phyloP scores from a whole-genome alignment of 805 yeast species.

The Lipomyces spencermartinsiae region DNA sequence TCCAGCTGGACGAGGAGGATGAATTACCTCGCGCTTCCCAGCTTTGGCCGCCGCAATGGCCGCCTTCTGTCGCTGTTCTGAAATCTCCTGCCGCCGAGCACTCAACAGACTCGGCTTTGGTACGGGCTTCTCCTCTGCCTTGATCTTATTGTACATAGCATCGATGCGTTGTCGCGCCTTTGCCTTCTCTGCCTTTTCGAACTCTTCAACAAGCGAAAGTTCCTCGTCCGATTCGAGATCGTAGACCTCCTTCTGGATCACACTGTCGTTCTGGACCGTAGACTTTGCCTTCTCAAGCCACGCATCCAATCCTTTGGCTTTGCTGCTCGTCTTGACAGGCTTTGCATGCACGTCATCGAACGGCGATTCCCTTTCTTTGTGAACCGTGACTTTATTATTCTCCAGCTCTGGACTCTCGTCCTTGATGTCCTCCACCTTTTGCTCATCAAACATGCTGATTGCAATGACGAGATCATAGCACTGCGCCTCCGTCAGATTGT shows the following conservation, averaged over 20 bases:
- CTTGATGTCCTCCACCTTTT: not conserved
- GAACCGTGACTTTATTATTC: not conserved
- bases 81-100: slow-evolving; percentile 35
- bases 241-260: not conserved
- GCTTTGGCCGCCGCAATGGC: slow-evolving; percentile 22
- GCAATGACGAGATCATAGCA: slow-evolving; percentile 59
- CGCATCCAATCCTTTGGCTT: slow-evolving; percentile 17
- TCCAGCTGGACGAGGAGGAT: slow-evolving; percentile 59
- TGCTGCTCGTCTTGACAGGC: not conserved
- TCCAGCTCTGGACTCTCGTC: not conserved
- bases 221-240: slow-evolving; percentile 34
- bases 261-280: not conserved
- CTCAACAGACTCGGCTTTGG: slow-evolving; percentile 22
- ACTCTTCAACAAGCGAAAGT: slow-evolving; percentile 21
- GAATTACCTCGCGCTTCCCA: slow-evolving; percentile 41
- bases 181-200: slow-evolving; percentile 12
- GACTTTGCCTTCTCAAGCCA: slow-evolving; percentile 23
- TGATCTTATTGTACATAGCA: slow-evolving; percentile 19
- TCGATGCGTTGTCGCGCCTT: slow-evolving; percentile 12
- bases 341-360: not conserved
- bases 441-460: slow-evolving; percentile 20
- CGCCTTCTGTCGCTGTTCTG: slow-evolving; percentile 36
- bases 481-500: slow-evolving; percentile 72
- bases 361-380: slow-evolving; percentile 1
- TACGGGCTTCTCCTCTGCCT: slow-evolving; percentile 11